phyloP scores from a whole-genome alignment of 2,329 filamentous ascomycete genomes.

The Botrytis hyacinthi region DNA sequence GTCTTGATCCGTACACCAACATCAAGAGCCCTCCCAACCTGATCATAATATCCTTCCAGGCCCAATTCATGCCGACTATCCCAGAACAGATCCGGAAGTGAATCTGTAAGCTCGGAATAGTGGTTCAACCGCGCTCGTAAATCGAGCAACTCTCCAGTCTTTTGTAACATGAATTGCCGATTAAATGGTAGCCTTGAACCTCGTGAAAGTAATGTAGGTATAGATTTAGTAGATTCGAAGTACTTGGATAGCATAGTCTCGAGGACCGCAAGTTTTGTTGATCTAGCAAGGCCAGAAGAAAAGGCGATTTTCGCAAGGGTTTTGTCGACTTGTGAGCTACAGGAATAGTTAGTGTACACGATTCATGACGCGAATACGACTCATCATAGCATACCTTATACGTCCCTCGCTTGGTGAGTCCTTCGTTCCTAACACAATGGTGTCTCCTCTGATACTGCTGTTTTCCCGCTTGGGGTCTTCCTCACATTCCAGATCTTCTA shows the following conservation, averaged over 20 bases:
- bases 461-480: constrained; percentile 71
- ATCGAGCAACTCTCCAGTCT: constrained; percentile 87
- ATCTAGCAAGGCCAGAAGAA: constrained; percentile 87
- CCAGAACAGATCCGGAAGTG: constrained; percentile 95
- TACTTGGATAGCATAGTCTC: constrained; percentile 81
- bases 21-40: constrained; percentile 85
- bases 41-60: constrained; percentile 91
- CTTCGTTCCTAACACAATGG: constrained; percentile 84
- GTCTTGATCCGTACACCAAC: constrained; percentile 88
- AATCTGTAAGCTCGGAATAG: constrained; percentile 94
- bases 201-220: constrained; percentile 73
- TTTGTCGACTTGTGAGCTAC: constrained; percentile 46
- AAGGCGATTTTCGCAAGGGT: constrained; percentile 94
- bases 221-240: constrained; percentile 80
- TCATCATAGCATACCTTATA: constrained; percentile 25
- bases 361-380: background rate
- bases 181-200: constrained; percentile 63
- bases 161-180: constrained; percentile 79
- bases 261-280: constrained; percentile 89
- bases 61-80: constrained; percentile 85
- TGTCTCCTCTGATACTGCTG: constrained; percentile 79
- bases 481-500: constrained; percentile 85
- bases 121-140: constrained; percentile 92
- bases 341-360: constrained; percentile 15
- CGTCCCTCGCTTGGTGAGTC: constrained; percentile 46